Percentiles rank a stretch among this genome's conserved stretches.
Conservation (phyloP, 1,284 basidiomycete species). For the Ustilago nuda region DNA sequence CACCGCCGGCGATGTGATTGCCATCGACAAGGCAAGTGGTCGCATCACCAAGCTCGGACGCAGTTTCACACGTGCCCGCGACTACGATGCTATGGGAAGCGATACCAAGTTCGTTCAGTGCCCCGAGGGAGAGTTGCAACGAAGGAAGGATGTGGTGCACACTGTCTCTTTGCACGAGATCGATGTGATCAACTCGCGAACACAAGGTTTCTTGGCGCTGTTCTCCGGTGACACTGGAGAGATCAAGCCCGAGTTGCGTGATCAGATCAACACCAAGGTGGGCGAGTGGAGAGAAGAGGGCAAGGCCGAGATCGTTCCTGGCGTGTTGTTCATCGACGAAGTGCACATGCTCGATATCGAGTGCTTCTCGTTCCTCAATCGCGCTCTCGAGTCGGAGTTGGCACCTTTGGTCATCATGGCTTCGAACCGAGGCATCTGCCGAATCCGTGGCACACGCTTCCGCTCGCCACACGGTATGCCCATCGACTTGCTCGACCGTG, state of each 20-base stretch:
- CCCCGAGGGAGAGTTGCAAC: constrained; percentile 97
- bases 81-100: constrained; percentile 93
- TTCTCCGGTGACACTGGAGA: constrained; percentile 89
- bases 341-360: constrained; percentile 99
- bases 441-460: constrained; percentile 94
- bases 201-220: constrained; percentile 82
- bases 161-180: constrained; percentile 98
- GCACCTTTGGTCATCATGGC: constrained; percentile 98
- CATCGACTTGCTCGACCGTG: constrained; percentile 91
- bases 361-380: constrained; percentile 98
- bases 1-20: constrained; percentile 92
- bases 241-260: constrained; percentile 95
- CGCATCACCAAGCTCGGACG: constrained; percentile 95
- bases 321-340: constrained; percentile 74
- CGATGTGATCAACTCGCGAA: constrained; percentile 98
- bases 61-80: constrained; percentile 92
- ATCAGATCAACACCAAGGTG: constrained; percentile 96
- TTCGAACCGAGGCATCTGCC: constrained; percentile 92
- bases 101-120: constrained; percentile 98
- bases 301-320: constrained; percentile 96
- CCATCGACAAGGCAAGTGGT: constrained; percentile 96
- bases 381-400: constrained; percentile 91
- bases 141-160: constrained; percentile 94
- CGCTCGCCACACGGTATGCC: constrained; percentile 94
- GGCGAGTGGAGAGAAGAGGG: constrained; percentile 98